Conservation (phyloP, 257 asterid species). For the Hygrophila difformis region DNA sequence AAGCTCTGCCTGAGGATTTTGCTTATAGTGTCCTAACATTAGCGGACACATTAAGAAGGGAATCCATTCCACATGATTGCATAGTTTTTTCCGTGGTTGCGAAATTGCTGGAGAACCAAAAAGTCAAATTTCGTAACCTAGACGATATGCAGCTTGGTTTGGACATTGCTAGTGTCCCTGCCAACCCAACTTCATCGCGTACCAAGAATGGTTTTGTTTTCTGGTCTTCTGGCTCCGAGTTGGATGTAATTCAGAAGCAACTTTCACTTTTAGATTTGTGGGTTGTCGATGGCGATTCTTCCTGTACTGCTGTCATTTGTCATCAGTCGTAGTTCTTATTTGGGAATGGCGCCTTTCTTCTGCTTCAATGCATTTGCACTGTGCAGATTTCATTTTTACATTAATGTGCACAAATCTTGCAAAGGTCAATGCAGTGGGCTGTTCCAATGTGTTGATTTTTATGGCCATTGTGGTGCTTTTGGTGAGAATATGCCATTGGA, state of each 20-base stretch:
- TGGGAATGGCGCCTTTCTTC: neutral
- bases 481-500: too few species aligned
- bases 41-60: constrained; percentile 27
- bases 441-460: neutral
- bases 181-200: constrained; percentile 26
- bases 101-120: constrained; percentile 41
- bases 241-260: constrained; percentile 35
- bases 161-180: constrained; percentile 22
- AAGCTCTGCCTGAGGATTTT: constrained; percentile 41
- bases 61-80: constrained; percentile 23
- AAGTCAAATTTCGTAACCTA: constrained; percentile 23
- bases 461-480: too few species aligned
- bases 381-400: too few species aligned
- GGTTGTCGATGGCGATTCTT: constrained; percentile 62
- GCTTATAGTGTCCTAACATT: constrained; percentile 26
- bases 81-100: constrained; percentile 35
- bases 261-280: constrained; percentile 46
- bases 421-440: too few species aligned
- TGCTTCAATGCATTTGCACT: too few species aligned
- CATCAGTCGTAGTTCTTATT: constrained; percentile 37
- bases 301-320: constrained; percentile 72
- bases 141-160: constrained; percentile 48
- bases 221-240: constrained; percentile 47
- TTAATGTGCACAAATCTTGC: too few species aligned
- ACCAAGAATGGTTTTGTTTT: constrained; percentile 31